A percentile compares a stretch with the other conserved stretches of the same genome.
Evolutionary conservation across 768 basidiomycete species (phyloP).

Genomic region (Lactifluus volemus): DNA sequence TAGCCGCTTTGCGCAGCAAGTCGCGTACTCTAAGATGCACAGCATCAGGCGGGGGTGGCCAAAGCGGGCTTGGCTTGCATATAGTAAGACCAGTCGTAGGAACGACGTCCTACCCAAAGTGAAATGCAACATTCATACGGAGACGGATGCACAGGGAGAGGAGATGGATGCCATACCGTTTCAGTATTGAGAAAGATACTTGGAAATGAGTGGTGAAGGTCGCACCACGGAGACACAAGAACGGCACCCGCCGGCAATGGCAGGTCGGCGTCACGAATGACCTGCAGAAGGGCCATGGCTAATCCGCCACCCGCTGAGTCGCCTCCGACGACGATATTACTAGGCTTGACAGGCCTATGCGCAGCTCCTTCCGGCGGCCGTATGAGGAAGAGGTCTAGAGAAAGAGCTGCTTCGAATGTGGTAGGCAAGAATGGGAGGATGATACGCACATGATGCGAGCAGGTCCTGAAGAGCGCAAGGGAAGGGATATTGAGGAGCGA

Average conservation of each 20-base stretch:
- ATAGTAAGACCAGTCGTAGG: constrained; percentile 64
- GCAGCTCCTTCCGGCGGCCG: constrained; percentile 71
- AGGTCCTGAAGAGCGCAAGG: constrained; percentile 88
- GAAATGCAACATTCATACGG: background rate
- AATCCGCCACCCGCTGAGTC: constrained; percentile 95
- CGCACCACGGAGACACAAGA: constrained; percentile 88
- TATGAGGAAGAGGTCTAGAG: constrained; percentile 79
- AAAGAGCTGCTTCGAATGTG: background rate
- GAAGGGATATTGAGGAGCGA: constrained; percentile 95
- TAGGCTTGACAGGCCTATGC: constrained; percentile 74
- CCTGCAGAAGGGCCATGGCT: constrained; percentile 72
- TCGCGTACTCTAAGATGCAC: constrained; percentile 48
- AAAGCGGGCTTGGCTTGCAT: constrained; percentile 68
- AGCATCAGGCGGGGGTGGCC: constrained; percentile 69
- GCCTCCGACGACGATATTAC: constrained; percentile 77
- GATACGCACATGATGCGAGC: constrained; percentile 63
- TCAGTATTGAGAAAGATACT: constrained; percentile 77
- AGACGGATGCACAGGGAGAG: background rate
- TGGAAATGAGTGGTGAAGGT: constrained; percentile 89
- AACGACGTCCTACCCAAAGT: constrained; percentile 55
- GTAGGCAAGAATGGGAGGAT: constrained; percentile 17
- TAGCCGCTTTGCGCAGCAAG: constrained; percentile 48
- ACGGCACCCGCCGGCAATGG: constrained; percentile 83
- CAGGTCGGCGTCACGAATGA: constrained; percentile 77
- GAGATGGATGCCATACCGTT: constrained; percentile 52